Base-by-base conservation (phyloP, 208 protist species). In the Balamuthia mandrillaris region DNA sequence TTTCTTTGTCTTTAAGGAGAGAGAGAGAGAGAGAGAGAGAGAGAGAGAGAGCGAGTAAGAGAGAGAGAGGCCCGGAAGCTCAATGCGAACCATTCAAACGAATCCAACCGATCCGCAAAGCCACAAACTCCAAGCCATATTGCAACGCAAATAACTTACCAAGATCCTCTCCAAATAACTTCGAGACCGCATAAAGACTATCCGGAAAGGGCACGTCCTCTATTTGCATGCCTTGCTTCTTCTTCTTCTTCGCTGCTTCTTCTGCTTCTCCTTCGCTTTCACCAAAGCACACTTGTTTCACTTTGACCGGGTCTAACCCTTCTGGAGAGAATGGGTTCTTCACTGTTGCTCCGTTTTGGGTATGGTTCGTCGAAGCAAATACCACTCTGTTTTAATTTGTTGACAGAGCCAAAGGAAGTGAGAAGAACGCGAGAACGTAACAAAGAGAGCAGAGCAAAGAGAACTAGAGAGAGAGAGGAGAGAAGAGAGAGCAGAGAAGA, bases 311-410 rank as follows among this genome's bases (percentile, higher is more conserved):
- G 42, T 41, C 0, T 18, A 12, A 45, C 63, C 42, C 63, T 35
- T 18, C 24, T 45, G 33, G 16, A 37, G 24, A 6, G 5, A 29
- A 14, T 6, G 16, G 44, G 5, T 37, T 18, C 14, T 42, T 41
- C 37, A 29, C 5, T 6, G 49, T 72, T 5, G 63, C 42, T 12
- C 63, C 63, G 5, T 72, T 72, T 27, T 72, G 63, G 2, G 63
- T 72, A 29, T 72, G 63, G 39, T 72, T 72, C 21, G 63, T 72
- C 4, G 63, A 72, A 9, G 63, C 63, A 18, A 72, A 72, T n/a
- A 72, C 49, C 21, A 72, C 42, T 27, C 63, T 72, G 63, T n/a
- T n/a, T n/a, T n/a, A n/a, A n/a, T n/a, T n/a, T n/a, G n/a, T n/a
- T n/a, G n/a, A n/a, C n/a, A n/a, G n/a, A n/a, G n/a, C n/a, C n/a